A percentile compares a stretch with the other conserved stretches of the same genome.
phyloP scores from a whole-genome alignment of 352 stramenopile genomes.

The Globisporangium abappressorium region DNA sequence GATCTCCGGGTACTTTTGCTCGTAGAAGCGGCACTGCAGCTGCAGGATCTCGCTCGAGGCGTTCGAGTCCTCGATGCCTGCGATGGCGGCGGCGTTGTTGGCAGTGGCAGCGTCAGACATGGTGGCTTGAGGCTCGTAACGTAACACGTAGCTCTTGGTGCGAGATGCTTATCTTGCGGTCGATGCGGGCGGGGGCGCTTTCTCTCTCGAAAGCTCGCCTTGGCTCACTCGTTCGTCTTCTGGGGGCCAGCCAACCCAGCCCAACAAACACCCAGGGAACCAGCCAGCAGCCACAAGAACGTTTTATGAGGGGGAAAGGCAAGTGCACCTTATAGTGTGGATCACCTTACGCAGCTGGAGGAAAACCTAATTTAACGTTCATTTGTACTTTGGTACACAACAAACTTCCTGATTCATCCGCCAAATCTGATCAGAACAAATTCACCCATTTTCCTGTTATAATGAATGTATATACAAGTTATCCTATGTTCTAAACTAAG shows the following conservation, averaged over 20 bases:
- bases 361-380: not conserved
- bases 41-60: conserved; percentile 68
- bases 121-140: not conserved
- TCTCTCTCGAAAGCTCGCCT: conserved; percentile 3
- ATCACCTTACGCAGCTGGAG: not conserved
- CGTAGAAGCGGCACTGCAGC: conserved; percentile 90
- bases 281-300: conserved; percentile 12
- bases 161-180: not conserved
- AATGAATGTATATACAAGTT: too few relatives aligned
- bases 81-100: conserved; percentile 17
- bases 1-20: conserved; percentile 95
- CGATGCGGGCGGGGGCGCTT: not conserved
- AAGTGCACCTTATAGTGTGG: not conserved
- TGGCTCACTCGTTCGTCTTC: not conserved
- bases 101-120: conserved; percentile 5
- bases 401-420: not conserved
- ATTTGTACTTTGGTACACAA: not conserved
- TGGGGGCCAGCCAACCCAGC: not conserved
- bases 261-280: not conserved
- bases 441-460: not conserved
- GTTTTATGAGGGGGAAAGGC: conserved; percentile 4
- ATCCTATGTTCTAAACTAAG: too few relatives aligned
- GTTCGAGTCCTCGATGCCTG: conserved; percentile 39
- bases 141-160: not conserved
- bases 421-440: not conserved